Percentiles rank a stretch among this genome's conserved stretches.
Evolutionary conservation across 1,284 basidiomycete species (phyloP).

Genomic region (Athelia sp.): DNA sequence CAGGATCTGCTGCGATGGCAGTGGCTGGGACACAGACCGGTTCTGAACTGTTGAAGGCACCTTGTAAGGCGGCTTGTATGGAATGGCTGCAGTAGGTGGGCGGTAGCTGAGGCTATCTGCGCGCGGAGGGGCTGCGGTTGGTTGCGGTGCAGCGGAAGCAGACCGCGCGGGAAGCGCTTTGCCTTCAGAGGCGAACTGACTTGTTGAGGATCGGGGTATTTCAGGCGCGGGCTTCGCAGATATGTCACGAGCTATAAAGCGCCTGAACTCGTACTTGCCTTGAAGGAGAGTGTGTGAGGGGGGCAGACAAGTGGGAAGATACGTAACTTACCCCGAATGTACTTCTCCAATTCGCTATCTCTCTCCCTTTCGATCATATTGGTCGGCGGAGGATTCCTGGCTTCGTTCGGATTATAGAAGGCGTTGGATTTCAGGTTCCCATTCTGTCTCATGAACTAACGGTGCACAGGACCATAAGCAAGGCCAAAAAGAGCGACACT

Average conservation of each 20-base stretch:
- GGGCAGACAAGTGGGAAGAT: not conserved
- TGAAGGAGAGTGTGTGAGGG: constrained; percentile 5
- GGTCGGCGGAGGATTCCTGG: constrained; percentile 71
- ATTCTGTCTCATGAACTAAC: constrained; percentile 65
- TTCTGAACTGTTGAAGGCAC: constrained; percentile 7
- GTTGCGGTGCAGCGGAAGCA: not conserved
- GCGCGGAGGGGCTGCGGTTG: not conserved
- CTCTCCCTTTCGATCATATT: constrained; percentile 75
- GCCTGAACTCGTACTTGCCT: constrained; percentile 76
- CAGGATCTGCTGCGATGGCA: constrained; percentile 11
- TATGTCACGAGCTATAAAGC: constrained; percentile 46
- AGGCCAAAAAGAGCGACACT: constrained; percentile 6
- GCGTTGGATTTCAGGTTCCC: constrained; percentile 77
- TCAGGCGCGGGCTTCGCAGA: constrained; percentile 40
- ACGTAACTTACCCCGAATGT: constrained; percentile 61
- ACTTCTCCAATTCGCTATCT: constrained; percentile 81
- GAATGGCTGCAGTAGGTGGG: constrained; percentile 9
- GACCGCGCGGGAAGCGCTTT: constrained; percentile 5
- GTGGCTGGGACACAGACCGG: constrained; percentile 27
- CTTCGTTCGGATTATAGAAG: constrained; percentile 73
- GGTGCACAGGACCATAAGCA: not conserved
- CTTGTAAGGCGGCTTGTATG: constrained; percentile 11
- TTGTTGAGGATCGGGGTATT: constrained; percentile 37
- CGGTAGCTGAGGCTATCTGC: constrained; percentile 9
- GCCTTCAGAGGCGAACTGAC: constrained; percentile 8